Conservation (phyloP, 2,329 filamentous ascomycete genomes). For the Cryphonectria carpinicola region DNA sequence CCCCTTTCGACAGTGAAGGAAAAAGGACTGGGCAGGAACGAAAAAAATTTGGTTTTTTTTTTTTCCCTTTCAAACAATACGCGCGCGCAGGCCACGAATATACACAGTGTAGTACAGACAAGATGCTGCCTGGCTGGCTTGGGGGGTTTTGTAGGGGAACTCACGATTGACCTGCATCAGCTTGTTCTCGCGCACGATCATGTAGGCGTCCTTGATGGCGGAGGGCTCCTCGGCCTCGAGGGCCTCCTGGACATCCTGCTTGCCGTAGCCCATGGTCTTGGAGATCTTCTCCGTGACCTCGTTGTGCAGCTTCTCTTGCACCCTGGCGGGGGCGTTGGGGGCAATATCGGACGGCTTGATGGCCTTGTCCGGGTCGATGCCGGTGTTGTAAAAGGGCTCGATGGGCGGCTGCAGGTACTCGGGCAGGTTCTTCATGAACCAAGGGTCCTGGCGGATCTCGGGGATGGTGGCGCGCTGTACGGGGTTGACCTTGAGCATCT, state of each 20-base stretch:
- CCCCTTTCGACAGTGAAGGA: not conserved
- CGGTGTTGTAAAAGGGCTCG: conserved; percentile 91
- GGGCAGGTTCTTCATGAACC: conserved; percentile 88
- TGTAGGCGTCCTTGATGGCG: conserved; percentile 97
- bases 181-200: conserved; percentile 97
- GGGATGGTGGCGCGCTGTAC: conserved; percentile 92
- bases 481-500: conserved; percentile 94
- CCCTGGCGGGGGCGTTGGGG: conserved; percentile 73
- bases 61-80: not conserved
- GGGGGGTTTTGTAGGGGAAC: conserved; percentile 41
- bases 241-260: conserved; percentile 92
- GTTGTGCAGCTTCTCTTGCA: conserved; percentile 89
- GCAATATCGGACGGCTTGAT: conserved; percentile 84
- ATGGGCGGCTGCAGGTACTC: conserved; percentile 84
- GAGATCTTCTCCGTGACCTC: conserved; percentile 94
- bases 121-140: not conserved
- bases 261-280: conserved; percentile 97
- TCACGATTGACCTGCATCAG: conserved; percentile 93
- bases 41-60: too few relatives aligned
- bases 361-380: conserved; percentile 89
- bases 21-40: not conserved
- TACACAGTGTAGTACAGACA: too few relatives aligned
- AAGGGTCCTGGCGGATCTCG: conserved; percentile 90
- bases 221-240: conserved; percentile 90
- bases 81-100: conserved; percentile 5